Base-by-base conservation (phyloP, 306 rosid species). In the Sesbania bispinosa region DNA sequence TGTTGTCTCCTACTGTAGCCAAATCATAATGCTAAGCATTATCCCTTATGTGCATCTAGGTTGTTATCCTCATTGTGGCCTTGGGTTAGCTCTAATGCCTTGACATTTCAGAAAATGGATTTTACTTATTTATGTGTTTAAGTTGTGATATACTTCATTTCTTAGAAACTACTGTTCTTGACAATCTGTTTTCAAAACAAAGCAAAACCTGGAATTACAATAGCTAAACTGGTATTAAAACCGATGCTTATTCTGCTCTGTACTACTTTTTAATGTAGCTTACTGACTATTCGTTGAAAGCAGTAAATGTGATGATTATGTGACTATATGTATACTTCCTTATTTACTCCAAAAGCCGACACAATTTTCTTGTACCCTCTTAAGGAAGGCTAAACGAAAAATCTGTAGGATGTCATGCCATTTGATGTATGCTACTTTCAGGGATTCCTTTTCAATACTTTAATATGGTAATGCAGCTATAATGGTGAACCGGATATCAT, bases 391-490 rank as follows among this genome's bases (percentile, higher is more conserved):
- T 71, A 57, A 30, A 61, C n/a, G n/a, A 62, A 78, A 62, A 74
- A 73, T 69, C 67, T 72, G 62, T 73, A 60, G 79, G 74, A 66
- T 71, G 80, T 83, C 85, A 79, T 80, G 89, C 65, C 77, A 71
- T 84, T 85, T 78, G 77, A 82, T 74, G 84, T 78, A 78, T 86
- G 74, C 84, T 59, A 79, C 82, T 86, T 87, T 81, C 88, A 79
- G 93, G 84, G 81, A 82, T 81, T 73, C 73, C 79, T 85, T 93
- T 86, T 90, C 89, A 84, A 82, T 90, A 85, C 77, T 87, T 87
- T 93, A 85, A 82, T 88, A 71, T 87, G 86, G 87, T 90, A 82
- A 86, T 85, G 92, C 97, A 94, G 98, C 98, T 86, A 76, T 81
- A 51, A 90, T 94, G 98, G 94, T 90, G 84, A 94, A 94, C 84